Conservation (phyloP, 805 yeast species). For the Debaryomyces maramus region DNA sequence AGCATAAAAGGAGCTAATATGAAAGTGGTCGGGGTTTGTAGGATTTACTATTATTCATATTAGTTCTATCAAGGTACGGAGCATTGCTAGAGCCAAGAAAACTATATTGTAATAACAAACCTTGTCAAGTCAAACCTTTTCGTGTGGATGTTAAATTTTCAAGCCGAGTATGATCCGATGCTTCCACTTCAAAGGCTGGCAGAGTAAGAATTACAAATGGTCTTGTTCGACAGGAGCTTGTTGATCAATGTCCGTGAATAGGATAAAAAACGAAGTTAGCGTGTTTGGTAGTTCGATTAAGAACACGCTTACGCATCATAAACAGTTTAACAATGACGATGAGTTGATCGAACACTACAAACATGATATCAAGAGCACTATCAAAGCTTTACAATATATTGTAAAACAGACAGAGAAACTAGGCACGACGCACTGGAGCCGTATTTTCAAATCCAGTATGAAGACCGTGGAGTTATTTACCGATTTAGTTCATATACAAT, state of each 20-base stretch:
- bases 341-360: conserved; percentile 42
- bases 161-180: conserved; percentile 1
- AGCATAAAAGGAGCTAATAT: too few relatives aligned
- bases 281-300: conserved; percentile 14
- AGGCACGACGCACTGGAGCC: conserved; percentile 27
- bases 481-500: conserved; percentile 38
- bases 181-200: neutral
- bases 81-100: too few relatives aligned
- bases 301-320: conserved; percentile 11
- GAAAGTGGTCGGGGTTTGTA: too few relatives aligned
- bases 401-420: conserved; percentile 24
- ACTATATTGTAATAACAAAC: too few relatives aligned
- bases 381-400: conserved; percentile 46
- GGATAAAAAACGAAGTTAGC: conserved; percentile 9
- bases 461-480: conserved; percentile 30
- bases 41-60: too few relatives aligned
- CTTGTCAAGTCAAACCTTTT: too few relatives aligned
- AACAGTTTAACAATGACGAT: conserved; percentile 34
- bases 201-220: neutral
- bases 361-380: conserved; percentile 41
- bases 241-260: conserved; percentile 11
- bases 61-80: too few relatives aligned
- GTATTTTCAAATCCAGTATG: conserved; percentile 32
- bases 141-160: neutral
- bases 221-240: neutral